Base-by-base conservation (phyloP, 2,329 filamentous ascomycete species). In the Penicillium vulpinum region DNA sequence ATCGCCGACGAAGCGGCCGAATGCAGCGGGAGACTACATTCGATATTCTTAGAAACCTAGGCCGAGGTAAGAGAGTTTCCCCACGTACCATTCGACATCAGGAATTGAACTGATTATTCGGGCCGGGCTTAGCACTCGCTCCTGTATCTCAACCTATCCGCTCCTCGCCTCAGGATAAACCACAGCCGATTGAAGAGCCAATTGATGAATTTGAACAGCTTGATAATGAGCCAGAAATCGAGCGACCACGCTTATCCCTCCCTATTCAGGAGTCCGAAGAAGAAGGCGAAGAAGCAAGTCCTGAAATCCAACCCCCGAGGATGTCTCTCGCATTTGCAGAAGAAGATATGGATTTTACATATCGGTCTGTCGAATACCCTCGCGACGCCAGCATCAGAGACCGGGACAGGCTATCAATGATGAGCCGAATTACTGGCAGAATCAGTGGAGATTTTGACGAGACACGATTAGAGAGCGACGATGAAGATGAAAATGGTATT, bases 11-110 rank as follows among this genome's bases (percentile, higher is more conserved):
- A 58, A 83, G 81, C 58, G 78, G 77, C 26, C 73, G 80, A 33
- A 61, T 80, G 53, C 78, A 81, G 63, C 71, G 81, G 39, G 82
- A 84, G 66, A 84, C 83, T 7, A 82, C 82, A 5, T 79, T 83
- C 61, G 81, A 84, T 64, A 77, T 82, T 26, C 66, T 85, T 51
- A 74, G 78, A 46, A 80, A 81, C 51, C 68, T 85, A 9, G 82
- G 82, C 51, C 81, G 74, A 76, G 74, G 81, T 80, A 73, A 38
- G 68, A 38, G 68, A 48, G 29, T 7, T 16, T 39, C 3, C 7
- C 16, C 26, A 6, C 2, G 5, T 24, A 26, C 9, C 18, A 4
- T 44, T 13, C 2, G 21, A n/a, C 8, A 40, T 33, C 18, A 38
- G 21, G 15, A 43, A 54, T 38, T 36, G 45, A 22, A 24, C 45